Conservation (phyloP, 1,139 yeast genomes). For the Saccharomyces pastorianus region DNA sequence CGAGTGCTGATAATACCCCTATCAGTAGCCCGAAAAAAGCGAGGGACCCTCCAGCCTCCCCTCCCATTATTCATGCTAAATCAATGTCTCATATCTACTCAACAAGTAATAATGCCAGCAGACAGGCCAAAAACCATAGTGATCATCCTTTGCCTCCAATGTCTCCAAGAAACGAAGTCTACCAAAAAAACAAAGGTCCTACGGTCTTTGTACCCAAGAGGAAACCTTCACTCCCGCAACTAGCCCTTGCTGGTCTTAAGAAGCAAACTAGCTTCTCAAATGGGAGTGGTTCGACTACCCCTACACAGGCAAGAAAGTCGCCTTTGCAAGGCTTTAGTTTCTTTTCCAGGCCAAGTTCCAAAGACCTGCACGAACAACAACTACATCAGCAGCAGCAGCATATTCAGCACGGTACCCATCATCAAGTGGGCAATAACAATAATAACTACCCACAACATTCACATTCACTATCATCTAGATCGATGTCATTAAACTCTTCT, state of each 20-base stretch:
- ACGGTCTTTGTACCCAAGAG: slow-evolving; percentile 16
- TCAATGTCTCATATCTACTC: slow-evolving; percentile 1
- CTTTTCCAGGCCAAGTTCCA: slow-evolving; percentile 26
- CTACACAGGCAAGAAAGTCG: slow-evolving; percentile 23
- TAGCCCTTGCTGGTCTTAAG: slow-evolving; percentile 21
- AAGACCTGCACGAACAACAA: slow-evolving; percentile 16
- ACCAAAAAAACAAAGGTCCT: slow-evolving; percentile 9
- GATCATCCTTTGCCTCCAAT: neutral
- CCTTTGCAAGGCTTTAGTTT: slow-evolving; percentile 29
- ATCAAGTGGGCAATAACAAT: neutral
- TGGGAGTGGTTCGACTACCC: slow-evolving; percentile 11
- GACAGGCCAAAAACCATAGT: neutral
- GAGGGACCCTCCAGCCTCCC: neutral
- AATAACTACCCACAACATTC: slow-evolving; percentile 4
- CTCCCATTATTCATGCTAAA: slow-evolving; percentile 2
- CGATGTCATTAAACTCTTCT: slow-evolving; percentile 32
- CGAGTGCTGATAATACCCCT: slow-evolving; percentile 24
- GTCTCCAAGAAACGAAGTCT: neutral
- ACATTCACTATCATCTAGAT: slow-evolving; percentile 19
- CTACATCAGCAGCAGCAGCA: slow-evolving; percentile 10
- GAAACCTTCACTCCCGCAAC: slow-evolving; percentile 27
- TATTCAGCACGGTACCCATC: slow-evolving; percentile 6
- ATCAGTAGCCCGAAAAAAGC: slow-evolving; percentile 19
- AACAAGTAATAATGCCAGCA: neutral
- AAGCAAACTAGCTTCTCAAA: slow-evolving; percentile 23